phyloP scores from a whole-genome alignment of 2,329 filamentous ascomycete genomes.

The Xylaria sp. region DNA sequence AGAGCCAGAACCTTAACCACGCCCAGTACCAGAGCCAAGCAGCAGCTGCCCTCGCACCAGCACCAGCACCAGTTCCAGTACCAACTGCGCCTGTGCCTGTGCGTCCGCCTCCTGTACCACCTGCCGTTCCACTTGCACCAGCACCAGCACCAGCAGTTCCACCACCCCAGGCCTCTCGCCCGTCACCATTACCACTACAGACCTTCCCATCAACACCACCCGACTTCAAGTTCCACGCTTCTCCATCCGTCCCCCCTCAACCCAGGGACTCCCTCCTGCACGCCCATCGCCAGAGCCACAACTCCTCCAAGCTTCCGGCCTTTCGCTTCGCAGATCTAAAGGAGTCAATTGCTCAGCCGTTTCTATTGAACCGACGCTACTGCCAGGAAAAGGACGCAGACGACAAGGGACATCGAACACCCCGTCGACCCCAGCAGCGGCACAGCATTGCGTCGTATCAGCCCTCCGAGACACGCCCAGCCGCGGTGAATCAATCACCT shows the following conservation, averaged over 20 bases:
- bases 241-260: slow-evolving; percentile 4
- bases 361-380: slow-evolving; percentile 32
- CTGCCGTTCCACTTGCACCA: neutral
- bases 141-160: neutral
- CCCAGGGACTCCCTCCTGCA: slow-evolving; percentile 32
- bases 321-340: slow-evolving; percentile 50
- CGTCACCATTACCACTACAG: slow-evolving; percentile 1
- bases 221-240: slow-evolving; percentile 1
- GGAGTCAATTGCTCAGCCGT: slow-evolving; percentile 33
- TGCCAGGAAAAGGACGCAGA: slow-evolving; percentile 25
- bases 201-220: slow-evolving; percentile 7
- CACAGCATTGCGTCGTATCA: slow-evolving; percentile 24
- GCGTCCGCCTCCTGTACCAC: neutral
- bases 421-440: neutral
- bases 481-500: slow-evolving; percentile 18
- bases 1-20: neutral
- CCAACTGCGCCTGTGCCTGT: neutral
- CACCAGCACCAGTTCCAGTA: neutral
- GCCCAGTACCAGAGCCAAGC: too few relatives aligned
- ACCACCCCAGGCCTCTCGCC: slow-evolving; percentile 6
- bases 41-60: too few relatives aligned
- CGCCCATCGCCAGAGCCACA: slow-evolving; percentile 48
- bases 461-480: slow-evolving; percentile 27
- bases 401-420: too few relatives aligned
- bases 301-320: slow-evolving; percentile 50